Conservation (phyloP, 2,329 filamentous ascomycete species). For the Iodosphaeria phyllophila region DNA sequence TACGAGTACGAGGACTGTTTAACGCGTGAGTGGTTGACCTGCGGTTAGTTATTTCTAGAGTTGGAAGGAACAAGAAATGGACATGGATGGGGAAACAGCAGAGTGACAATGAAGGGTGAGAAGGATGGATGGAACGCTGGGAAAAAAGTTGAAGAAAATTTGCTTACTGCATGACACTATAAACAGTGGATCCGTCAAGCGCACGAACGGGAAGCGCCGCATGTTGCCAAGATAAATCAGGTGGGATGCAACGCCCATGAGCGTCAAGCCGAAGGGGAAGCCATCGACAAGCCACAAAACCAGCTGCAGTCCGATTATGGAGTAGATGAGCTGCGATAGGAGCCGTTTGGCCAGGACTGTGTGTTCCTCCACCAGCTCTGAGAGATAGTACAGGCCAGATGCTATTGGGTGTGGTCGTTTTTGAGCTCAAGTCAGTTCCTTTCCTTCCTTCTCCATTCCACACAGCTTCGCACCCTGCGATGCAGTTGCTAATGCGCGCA, state of each 20-base stretch:
- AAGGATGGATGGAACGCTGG: constrained; percentile 16
- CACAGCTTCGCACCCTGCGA: too few relatives aligned
- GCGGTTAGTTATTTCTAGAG: constrained; percentile 6
- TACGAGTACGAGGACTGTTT: constrained; percentile 56
- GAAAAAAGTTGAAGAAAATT: too few relatives aligned
- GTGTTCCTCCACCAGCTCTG: constrained; percentile 94
- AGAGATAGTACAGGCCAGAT: constrained; percentile 96
- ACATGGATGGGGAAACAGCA: not conserved
- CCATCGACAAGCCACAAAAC: constrained; percentile 64
- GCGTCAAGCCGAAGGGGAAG: constrained; percentile 60
- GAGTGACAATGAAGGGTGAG: not conserved
- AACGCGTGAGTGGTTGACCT: too few relatives aligned
- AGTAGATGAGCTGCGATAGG: constrained; percentile 72
- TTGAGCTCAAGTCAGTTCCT: too few relatives aligned
- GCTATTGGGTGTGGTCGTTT: constrained; percentile 34
- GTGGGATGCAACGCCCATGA: constrained; percentile 65
- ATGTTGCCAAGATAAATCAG: constrained; percentile 80
- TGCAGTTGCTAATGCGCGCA: too few relatives aligned
- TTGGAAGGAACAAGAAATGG: too few relatives aligned
- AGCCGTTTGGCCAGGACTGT: constrained; percentile 81
- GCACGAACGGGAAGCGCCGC: constrained; percentile 54
- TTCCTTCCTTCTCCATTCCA: too few relatives aligned
- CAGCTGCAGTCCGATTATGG: constrained; percentile 54
- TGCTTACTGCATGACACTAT: constrained; percentile 67
- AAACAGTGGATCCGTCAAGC: constrained; percentile 74